Evolutionary conservation across 345 rosid species (phyloP), one percentile per base, ranked within the genome.

Genomic region (Arabis hirsuta): DNA sequence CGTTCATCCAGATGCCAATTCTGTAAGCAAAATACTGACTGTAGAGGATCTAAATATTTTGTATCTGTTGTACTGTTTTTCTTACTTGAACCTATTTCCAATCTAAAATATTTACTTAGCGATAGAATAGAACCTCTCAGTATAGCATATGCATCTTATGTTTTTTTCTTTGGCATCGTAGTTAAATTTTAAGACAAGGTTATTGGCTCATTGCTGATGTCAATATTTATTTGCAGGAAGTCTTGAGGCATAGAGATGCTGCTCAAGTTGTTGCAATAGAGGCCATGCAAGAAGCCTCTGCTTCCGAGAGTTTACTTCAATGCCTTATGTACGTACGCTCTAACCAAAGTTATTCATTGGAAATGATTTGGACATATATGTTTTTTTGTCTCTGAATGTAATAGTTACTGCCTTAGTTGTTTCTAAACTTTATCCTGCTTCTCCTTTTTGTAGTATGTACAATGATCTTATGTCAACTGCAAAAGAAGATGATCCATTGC

Each of bases 281-380:
- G 73, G 96, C 97, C 74, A 78, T 95, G 80, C 96, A 87, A 70
- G 99, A 95, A 83, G 97, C 99, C 56, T 85, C 96, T 71, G 92
- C 87, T 76, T 80, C 96, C n/a, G 97, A 91, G 83, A 88, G 90
- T 82, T 84, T 91, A 71, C 96, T 95, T 58, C 86, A 79, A 53
- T 95, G 99, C 74, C 83, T 95, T 69, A 88, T 96, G 99, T 95
- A 79, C 69, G 73, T 71, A 60, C 31, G 22, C 43, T 57, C 20
- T 56, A 32, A n/a, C 60, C 11, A 13, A 55, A 39, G 10, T 41
- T 52, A 12, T 19, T 5, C 9, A 19, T 10, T 44, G 26, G 20
- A 9, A 48, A 50, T 22, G 11, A 2, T 29, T 41, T 6, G 3
- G 32, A 34, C 2, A 34, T 34, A 6, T 34, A 55, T 48, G 10